Conservation (phyloP, 805 yeast species). For the Candida patagonica region DNA sequence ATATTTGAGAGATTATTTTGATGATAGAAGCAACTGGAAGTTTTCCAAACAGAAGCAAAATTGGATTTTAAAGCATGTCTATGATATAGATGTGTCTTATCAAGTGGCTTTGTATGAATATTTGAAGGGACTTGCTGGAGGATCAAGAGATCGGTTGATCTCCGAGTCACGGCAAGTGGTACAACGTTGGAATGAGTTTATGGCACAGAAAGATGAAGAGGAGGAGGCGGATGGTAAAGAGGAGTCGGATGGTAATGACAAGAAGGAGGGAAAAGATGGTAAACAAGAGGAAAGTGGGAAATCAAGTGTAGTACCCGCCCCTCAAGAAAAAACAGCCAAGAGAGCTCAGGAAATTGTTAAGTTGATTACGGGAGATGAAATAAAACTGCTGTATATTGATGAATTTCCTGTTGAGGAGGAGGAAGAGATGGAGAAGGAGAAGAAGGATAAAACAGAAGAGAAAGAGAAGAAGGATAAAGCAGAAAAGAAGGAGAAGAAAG, state of each 20-base stretch:
- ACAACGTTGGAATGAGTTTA: conserved; percentile 47
- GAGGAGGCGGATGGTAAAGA: conserved; percentile 9
- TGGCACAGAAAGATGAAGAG: conserved; percentile 12
- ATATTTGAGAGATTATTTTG: conserved; percentile 49
- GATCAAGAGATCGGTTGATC: conserved; percentile 49
- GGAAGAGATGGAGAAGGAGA: conserved; percentile 11
- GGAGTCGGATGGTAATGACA: conserved; percentile 10
- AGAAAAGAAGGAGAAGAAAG: conserved; percentile 7
- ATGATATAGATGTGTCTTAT: conserved; percentile 43
- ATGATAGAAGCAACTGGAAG: conserved; percentile 61
- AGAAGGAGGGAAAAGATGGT: conserved; percentile 30
- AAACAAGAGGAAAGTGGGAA: conserved; percentile 12
- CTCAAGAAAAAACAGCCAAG: conserved; percentile 19
- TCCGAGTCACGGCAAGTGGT: conserved; percentile 40
- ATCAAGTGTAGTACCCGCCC: background rate
- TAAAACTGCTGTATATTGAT: conserved; percentile 13
- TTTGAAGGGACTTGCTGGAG: conserved; percentile 59
- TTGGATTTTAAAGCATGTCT: conserved; percentile 65
- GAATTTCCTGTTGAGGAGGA: conserved; percentile 9
- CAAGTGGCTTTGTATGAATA: conserved; percentile 43
- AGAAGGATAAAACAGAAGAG: conserved; percentile 9
- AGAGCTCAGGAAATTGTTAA: conserved; percentile 16
- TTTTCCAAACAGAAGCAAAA: conserved; percentile 81
- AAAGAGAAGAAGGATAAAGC: conserved; percentile 10
- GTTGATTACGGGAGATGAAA: conserved; percentile 12